phyloP scores from a whole-genome alignment of 441 rosid species.

The Breynia disticha region DNA sequence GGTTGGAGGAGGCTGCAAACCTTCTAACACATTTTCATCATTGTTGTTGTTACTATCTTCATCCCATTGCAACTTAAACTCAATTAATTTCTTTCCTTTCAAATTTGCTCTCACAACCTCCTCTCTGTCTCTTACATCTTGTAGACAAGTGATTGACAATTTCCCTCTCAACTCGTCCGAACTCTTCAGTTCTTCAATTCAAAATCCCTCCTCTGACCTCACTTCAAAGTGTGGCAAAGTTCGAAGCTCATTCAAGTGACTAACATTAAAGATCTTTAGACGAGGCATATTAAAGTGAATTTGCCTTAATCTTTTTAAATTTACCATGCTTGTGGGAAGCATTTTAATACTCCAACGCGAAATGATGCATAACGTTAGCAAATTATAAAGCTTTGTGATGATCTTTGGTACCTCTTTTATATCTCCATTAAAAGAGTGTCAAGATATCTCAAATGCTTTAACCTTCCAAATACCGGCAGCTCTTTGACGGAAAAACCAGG shows the following conservation, averaged over 20 bases:
- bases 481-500: neutral
- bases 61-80: neutral
- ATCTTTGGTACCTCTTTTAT: slow-evolving; percentile 13
- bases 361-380: slow-evolving; percentile 15
- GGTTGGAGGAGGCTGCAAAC: neutral
- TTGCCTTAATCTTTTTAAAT: slow-evolving; percentile 15
- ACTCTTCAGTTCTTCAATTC: neutral
- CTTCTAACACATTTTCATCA: neutral
- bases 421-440: slow-evolving; percentile 10
- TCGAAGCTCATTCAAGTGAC: slow-evolving; percentile 2
- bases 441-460: neutral
- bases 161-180: no score
- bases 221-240: slow-evolving; percentile 11
- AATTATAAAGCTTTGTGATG: slow-evolving; percentile 17
- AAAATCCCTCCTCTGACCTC: slow-evolving; percentile 8
- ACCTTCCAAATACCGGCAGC: slow-evolving; percentile 10
- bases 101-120: no score
- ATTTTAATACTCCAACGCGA: slow-evolving; percentile 7
- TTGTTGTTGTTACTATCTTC: neutral
- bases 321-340: slow-evolving; percentile 13
- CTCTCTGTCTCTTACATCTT: no score
- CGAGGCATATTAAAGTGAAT: neutral
- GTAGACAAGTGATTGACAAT: no score
- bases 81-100: no score
- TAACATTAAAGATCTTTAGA: slow-evolving; percentile 9